Conservation (phyloP, 257 asterid genomes). For the Penstemon eatonii region DNA sequence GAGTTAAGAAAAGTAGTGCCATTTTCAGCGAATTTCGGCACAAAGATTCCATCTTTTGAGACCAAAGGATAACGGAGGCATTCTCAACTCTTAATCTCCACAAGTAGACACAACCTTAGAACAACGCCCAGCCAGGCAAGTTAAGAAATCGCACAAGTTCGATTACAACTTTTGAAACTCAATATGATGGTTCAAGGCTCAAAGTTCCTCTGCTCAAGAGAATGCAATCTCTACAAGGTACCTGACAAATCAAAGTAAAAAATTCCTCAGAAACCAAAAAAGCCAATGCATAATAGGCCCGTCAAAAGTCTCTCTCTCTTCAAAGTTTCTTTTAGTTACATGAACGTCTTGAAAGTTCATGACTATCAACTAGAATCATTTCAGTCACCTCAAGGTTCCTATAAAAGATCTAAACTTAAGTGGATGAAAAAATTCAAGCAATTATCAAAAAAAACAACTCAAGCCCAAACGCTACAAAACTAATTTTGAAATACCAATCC, state of each 20-base stretch:
- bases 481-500: slow-evolving; percentile 6
- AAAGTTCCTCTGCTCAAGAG: slow-evolving; percentile 26
- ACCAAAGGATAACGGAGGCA: slow-evolving; percentile 33
- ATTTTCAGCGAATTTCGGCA: slow-evolving; percentile 38
- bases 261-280: slow-evolving; percentile 19
- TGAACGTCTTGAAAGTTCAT: slow-evolving; percentile 9
- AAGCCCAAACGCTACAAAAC: background rate
- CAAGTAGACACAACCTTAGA: slow-evolving; percentile 31
- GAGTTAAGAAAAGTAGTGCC: slow-evolving; percentile 35
- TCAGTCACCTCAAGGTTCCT: slow-evolving; percentile 13
- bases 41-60: slow-evolving; percentile 33
- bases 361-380: slow-evolving; percentile 2
- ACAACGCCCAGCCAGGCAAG: slow-evolving; percentile 26
- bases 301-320: slow-evolving; percentile 5
- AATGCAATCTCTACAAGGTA: slow-evolving; percentile 23
- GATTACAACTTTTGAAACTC: slow-evolving; percentile 14
- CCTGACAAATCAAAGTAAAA: slow-evolving; percentile 27
- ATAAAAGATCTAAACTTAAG: slow-evolving; percentile 4
- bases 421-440: slow-evolving; percentile 10
- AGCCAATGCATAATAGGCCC: slow-evolving; percentile 14
- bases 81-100: slow-evolving; percentile 36
- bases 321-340: background rate
- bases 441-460: slow-evolving; percentile 19
- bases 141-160: slow-evolving; percentile 26
- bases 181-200: slow-evolving; percentile 13